Evolutionary conservation across 2,329 filamentous ascomycete genomes (phyloP).

Genomic region (Xylariaceae sp.): DNA sequence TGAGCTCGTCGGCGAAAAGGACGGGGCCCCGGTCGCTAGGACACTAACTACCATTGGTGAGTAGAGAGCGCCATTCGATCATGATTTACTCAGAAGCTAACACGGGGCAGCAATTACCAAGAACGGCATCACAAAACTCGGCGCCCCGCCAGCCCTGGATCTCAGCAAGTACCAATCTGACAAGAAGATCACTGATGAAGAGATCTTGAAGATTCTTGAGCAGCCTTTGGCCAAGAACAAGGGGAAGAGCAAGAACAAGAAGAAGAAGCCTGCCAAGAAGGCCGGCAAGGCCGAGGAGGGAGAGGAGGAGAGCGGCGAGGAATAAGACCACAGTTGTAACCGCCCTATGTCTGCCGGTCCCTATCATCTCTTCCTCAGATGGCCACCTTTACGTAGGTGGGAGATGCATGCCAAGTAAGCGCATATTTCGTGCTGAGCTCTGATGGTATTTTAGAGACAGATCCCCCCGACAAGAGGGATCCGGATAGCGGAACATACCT

Average conservation of each 20-base stretch:
- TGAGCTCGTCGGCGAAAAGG: slow-evolving; percentile 92
- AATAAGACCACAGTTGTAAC: slow-evolving; percentile 15
- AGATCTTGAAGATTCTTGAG: slow-evolving; percentile 90
- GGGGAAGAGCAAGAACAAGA: slow-evolving; percentile 90
- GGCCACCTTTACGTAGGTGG: too few relatives aligned
- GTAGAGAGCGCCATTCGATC: not conserved
- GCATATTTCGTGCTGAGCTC: too few relatives aligned
- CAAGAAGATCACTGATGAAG: slow-evolving; percentile 96
- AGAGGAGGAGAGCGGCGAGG: slow-evolving; percentile 22
- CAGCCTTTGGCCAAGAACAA: slow-evolving; percentile 81
- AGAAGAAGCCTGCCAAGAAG: slow-evolving; percentile 62
- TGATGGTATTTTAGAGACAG: too few relatives aligned
- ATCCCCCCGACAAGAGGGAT: too few relatives aligned
- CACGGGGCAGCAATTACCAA: slow-evolving; percentile 76
- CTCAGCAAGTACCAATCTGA: slow-evolving; percentile 82
- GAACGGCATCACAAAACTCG: slow-evolving; percentile 86
- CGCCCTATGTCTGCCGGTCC: not conserved
- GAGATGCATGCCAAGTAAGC: too few relatives aligned
- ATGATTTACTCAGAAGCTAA: slow-evolving; percentile 17
- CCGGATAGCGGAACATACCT: too few relatives aligned
- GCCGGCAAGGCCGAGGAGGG: slow-evolving; percentile 34
- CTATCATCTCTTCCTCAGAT: too few relatives aligned
- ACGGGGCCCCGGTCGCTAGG: slow-evolving; percentile 75
- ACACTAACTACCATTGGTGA: slow-evolving; percentile 87
- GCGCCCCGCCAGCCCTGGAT: slow-evolving; percentile 70